Base-by-base conservation (phyloP, 306 rosid species). In the Calophaca sinica region DNA sequence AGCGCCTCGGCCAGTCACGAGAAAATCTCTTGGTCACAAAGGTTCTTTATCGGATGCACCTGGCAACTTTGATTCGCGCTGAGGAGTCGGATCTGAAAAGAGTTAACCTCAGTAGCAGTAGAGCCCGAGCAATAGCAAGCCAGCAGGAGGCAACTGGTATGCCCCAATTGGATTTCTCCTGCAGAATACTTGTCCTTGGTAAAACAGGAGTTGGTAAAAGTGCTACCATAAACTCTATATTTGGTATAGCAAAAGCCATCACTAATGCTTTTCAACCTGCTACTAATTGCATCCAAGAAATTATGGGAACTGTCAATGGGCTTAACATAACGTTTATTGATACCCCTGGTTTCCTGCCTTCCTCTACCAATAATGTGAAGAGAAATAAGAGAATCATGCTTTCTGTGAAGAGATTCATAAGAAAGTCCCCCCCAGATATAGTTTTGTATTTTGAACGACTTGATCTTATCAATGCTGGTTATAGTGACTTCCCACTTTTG, bases 191-290 rank as follows among this genome's bases (percentile, higher is more conserved):
- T 76, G 90, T 89, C 45, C 84, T 96, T 26, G 98, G 99, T 39
- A 96, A 87, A 84, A 90, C 98, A 32, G 99, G 99, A 77, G 99
- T 96, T 59, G 99, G 99, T 26, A 96, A 96, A 86, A 92, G 99
- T 89, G 99, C 99, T 65, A 96, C 99, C 4, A 90, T 96, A 79
- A 96, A 96, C 78, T 92, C 99, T 52, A 75, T 96, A 71, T 87
- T 92, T 77, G 97, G 86, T 80, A 92, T 92, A 85, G 80, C 62
- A 31, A 96, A 89, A 89, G 72, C 93, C 6, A 71, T 10, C 9
- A 96, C 99, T 20, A 87, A 90, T 85, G 93, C 99, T 72, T 96
- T 92, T 85, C 96, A 28, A 80, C 99, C 98, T 49, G 99, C 96
- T 68, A 96, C 99, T 63, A 85, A 84, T 72, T 57, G 74, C 71